These are phyloP conservation scores for Castanea sativa DNA, from an alignment of 306 rosid species.

Conservation along the genomic window DNA sequence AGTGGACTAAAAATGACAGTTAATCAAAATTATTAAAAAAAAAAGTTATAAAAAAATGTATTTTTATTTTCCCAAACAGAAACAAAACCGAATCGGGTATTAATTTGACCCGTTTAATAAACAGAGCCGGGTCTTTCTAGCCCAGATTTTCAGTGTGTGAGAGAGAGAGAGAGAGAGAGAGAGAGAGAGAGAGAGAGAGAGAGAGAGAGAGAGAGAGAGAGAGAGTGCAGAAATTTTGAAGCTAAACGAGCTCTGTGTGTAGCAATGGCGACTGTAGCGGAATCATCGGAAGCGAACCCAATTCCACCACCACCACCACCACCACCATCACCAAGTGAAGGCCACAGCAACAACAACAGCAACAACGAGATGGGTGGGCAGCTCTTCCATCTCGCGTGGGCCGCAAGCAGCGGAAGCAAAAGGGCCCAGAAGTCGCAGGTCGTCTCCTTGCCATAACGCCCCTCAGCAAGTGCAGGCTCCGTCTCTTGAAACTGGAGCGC, in stretches of 20 bases:
- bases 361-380: slow-evolving; percentile 1
- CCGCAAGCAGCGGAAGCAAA: slow-evolving; percentile 61
- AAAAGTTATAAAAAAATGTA: too few species aligned
- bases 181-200: not conserved
- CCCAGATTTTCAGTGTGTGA: not conserved
- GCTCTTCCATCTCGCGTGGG: slow-evolving; percentile 57
- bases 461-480: not conserved
- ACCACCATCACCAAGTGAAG: not conserved
- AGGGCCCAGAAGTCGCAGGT: slow-evolving; percentile 62
- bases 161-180: not conserved
- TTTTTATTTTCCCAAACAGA: too few species aligned
- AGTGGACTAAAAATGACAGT: too few species aligned
- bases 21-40: not conserved
- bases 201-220: not conserved
- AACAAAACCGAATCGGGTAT: not conserved
- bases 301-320: slow-evolving; percentile 14
- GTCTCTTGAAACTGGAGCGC: slow-evolving; percentile 51
- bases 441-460: slow-evolving; percentile 57
- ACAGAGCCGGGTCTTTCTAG: not conserved
- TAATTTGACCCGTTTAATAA: not conserved
- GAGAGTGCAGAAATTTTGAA: not conserved
- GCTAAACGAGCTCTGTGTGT: not conserved
- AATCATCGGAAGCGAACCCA: slow-evolving; percentile 36
- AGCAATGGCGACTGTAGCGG: slow-evolving; percentile 50
- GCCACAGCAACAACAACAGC: not conserved